phyloP scores from a whole-genome alignment of 306 rosid genomes.

The Casuarina glauca region DNA sequence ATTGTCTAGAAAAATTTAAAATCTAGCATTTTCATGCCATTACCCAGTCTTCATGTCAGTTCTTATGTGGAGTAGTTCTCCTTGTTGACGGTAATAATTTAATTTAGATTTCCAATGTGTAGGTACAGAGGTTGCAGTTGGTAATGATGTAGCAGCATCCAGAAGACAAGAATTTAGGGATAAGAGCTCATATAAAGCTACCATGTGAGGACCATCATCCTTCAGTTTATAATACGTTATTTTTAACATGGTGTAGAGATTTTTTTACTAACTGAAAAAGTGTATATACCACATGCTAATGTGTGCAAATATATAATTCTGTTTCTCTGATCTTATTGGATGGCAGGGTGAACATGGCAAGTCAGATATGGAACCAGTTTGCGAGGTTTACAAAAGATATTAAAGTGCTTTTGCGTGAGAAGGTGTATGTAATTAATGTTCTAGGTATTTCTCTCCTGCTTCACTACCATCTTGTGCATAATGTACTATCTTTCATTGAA shows the following conservation, averaged over 20 bases:
- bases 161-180: constrained; percentile 35
- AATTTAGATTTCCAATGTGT: constrained; percentile 23
- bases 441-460: constrained; percentile 57
- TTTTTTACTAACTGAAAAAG: constrained; percentile 3
- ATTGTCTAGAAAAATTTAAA: background rate
- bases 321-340: constrained; percentile 22
- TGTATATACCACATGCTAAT: constrained; percentile 4
- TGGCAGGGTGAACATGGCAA: constrained; percentile 39
- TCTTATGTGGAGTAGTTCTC: constrained; percentile 13
- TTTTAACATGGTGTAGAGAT: background rate
- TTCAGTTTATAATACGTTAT: constrained; percentile 18
- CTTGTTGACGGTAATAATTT: constrained; percentile 28
- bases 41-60: background rate
- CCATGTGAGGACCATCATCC: constrained; percentile 48
- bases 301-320: constrained; percentile 5
- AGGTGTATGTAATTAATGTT: constrained; percentile 68
- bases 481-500: constrained; percentile 11
- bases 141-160: constrained; percentile 36
- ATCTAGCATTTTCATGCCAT: background rate
- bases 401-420: constrained; percentile 62
- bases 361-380: constrained; percentile 28
- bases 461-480: constrained; percentile 14
- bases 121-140: constrained; percentile 40
- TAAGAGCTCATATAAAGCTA: constrained; percentile 35
- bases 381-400: constrained; percentile 54